phyloP scores from a whole-genome alignment of 2,329 filamentous ascomycete genomes.

The Phyllachora maydis region DNA sequence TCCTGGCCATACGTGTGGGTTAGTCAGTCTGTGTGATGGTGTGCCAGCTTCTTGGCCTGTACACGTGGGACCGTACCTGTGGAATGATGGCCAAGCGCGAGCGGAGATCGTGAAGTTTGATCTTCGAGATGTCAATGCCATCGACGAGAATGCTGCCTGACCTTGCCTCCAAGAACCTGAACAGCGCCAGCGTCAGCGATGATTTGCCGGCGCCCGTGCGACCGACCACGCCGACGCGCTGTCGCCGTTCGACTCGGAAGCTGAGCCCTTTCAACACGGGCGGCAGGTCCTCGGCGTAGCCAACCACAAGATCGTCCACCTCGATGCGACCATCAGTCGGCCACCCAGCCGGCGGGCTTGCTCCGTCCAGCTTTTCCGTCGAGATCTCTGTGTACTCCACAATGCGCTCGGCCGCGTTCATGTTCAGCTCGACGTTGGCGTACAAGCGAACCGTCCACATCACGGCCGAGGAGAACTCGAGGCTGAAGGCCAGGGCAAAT shows the following conservation, averaged over 20 bases:
- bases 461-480: conserved; percentile 45
- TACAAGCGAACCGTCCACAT: conserved; percentile 48
- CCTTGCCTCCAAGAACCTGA: conserved; percentile 53
- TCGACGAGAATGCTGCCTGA: conserved; percentile 50
- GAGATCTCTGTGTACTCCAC: conserved; percentile 52
- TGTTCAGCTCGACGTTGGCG: conserved; percentile 51
- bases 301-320: conserved; percentile 50
- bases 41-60: no score
- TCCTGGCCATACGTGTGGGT: conserved; percentile 32
- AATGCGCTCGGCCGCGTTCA: conserved; percentile 61
- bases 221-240: conserved; percentile 58
- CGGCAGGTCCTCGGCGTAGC: conserved; percentile 50
- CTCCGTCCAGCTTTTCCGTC: conserved; percentile 43
- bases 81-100: conserved; percentile 66
- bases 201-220: conserved; percentile 65
- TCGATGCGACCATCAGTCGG: conserved; percentile 54
- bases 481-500: conserved; percentile 53
- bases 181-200: conserved; percentile 52
- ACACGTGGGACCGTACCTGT: conserved; percentile 15
- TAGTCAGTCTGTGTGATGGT: no score
- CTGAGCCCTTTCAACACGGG: conserved; percentile 49
- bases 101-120: conserved; percentile 48
- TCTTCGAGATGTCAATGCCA: conserved; percentile 52
- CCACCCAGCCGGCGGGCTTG: conserved; percentile 48
- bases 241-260: conserved; percentile 44